Evolutionary conservation across 2,329 filamentous ascomycete species (phyloP), one percentile per base, ranked within the genome.

Genomic region (Neofusicoccum umdonicola): DNA sequence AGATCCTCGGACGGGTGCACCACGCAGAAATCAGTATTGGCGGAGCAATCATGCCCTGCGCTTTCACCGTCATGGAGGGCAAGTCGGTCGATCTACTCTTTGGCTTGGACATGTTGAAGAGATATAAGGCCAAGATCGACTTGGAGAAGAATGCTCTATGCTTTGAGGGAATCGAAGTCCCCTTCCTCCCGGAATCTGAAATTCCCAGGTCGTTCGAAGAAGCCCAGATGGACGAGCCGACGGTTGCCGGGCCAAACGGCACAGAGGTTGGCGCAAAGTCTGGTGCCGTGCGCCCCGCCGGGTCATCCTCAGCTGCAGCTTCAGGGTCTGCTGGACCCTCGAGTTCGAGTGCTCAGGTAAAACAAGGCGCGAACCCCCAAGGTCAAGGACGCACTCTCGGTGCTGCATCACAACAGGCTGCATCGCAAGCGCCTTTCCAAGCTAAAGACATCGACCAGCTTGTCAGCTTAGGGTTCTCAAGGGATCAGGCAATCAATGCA

Each of bases 11-110:
- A 37, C 91, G 95, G 61, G 95, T 99, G 3, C 95, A 99, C 77
- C 92, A 92, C 22, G 95, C 95, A 9, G 92, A 94, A 77, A 96
- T 99, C 78, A 94, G 92, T 78, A 95, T 99, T 70, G 95, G 94
- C 62, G 87, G 85, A 47, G 86, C 94, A 67, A 93, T 92, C 74
- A 83, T 99, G 70, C 90, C 94, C 2, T 98, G 93, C 80, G 95
- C 93, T 66, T 99, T 99, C 77, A 99, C 95, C 3, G 95, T 99
- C 73, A 99, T 99, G 95, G 95, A 99, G 80, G 95, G 95, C 68
- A 99, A 98, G 79, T 88, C 92, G 61, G 95, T 99, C 27, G 95
- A 98, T 75, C 83, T 99, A 17, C 85, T 99, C 2, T 86, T 99
- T 12, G 95, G 95, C 3, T 82, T 99, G 47, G 95, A 99, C 77